Evolutionary conservation across 2,329 filamentous ascomycete species (phyloP).

Genomic region (Neonectria sp.): DNA sequence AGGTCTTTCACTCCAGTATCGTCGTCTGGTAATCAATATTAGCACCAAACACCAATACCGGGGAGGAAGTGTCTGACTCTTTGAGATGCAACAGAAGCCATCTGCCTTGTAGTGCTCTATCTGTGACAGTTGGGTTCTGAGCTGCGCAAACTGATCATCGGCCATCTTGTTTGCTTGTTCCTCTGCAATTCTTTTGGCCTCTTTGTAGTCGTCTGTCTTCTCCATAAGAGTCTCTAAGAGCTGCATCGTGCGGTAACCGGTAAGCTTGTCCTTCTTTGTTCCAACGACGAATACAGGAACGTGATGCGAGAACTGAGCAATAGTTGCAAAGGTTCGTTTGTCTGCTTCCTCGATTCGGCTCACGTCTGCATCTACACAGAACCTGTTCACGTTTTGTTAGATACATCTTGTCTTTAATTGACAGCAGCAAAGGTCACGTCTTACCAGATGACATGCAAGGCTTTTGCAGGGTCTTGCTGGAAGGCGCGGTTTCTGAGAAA

Average conservation of each 20-base stretch:
- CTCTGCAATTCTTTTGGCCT: slow-evolving; percentile 43
- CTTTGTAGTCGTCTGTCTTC: slow-evolving; percentile 43
- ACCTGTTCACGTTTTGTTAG: slow-evolving; percentile 29
- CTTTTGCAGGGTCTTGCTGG: slow-evolving; percentile 44
- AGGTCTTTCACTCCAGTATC: slow-evolving; percentile 44
- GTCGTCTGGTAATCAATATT: slow-evolving; percentile 31
- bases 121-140: slow-evolving; percentile 42
- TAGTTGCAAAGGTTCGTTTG: slow-evolving; percentile 46
- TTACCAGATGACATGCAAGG: slow-evolving; percentile 45
- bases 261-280: slow-evolving; percentile 47
- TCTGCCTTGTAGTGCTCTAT: slow-evolving; percentile 48
- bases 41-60: accelerated
- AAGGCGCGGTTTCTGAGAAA: slow-evolving; percentile 45
- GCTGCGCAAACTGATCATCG: slow-evolving; percentile 41
- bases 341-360: slow-evolving; percentile 46
- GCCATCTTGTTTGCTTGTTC: slow-evolving; percentile 41
- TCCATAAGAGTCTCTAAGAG: slow-evolving; percentile 45
- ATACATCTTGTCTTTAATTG: background rate
- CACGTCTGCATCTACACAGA: slow-evolving; percentile 45
- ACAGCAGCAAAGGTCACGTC: accelerated
- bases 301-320: slow-evolving; percentile 45
- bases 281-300: slow-evolving; percentile 46
- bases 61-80: slow-evolving; percentile 6
- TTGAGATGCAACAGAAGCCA: slow-evolving; percentile 45
- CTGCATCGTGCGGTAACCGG: slow-evolving; percentile 37